Evolutionary conservation across 1,284 basidiomycete genomes (phyloP).

Genomic region (Laetiporus sulphureus): DNA sequence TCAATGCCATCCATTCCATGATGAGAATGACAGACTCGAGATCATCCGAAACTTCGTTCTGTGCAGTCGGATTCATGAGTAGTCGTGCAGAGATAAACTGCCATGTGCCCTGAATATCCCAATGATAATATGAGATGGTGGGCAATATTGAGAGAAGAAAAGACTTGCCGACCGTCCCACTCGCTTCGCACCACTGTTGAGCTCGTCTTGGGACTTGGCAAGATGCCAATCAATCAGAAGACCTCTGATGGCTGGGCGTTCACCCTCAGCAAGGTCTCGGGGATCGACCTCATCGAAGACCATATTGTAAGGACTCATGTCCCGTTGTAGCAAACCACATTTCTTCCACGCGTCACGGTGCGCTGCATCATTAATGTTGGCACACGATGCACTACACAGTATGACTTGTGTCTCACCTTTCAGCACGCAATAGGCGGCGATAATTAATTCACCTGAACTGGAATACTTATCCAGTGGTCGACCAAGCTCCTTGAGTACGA

Average conservation of each 20-base stretch:
- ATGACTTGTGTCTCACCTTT: too few species aligned
- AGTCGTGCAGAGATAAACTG: slow-evolving; percentile 7
- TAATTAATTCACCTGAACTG: too few species aligned
- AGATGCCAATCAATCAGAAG: background rate
- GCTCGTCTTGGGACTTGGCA: background rate
- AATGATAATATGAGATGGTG: background rate
- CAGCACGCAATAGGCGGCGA: too few species aligned
- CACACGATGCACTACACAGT: too few species aligned
- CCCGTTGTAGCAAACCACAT: background rate
- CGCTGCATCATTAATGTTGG: too few species aligned
- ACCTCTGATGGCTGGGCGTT: background rate
- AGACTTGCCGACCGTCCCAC: background rate
- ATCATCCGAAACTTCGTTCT: slow-evolving; percentile 9
- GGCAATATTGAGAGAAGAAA: too few species aligned
- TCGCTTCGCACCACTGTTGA: background rate
- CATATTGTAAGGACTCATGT: background rate
- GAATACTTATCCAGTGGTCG: too few species aligned
- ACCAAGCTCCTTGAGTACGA: too few species aligned
- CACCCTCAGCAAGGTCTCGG: background rate
- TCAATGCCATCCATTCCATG: slow-evolving; percentile 2
- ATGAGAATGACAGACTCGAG: slow-evolving; percentile 11
- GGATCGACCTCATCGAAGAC: background rate
- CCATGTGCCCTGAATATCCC: slow-evolving; percentile 10
- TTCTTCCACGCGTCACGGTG: too few species aligned
- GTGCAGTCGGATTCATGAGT: slow-evolving; percentile 5